Evolutionary conservation across 2,329 filamentous ascomycete genomes (phyloP).

Genomic region (Clarireedia monteithiana): DNA sequence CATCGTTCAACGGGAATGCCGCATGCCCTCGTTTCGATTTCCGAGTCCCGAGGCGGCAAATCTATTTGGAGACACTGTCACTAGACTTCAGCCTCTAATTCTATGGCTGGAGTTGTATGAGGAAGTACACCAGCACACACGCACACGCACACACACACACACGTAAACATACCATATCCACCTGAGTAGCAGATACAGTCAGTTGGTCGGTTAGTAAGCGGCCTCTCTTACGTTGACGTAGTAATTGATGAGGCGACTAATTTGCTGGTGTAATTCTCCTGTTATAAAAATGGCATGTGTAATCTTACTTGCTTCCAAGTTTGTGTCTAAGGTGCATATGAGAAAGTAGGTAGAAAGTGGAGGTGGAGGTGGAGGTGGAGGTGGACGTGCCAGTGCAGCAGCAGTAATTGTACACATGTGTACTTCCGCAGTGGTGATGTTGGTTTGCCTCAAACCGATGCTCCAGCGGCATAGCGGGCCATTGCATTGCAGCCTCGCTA

Average conservation of each 20-base stretch:
- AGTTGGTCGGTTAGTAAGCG: not conserved
- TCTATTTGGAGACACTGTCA: not conserved
- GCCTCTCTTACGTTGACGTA: not conserved
- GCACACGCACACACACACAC: no score
- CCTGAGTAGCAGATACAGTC: not conserved
- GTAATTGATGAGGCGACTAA: not conserved
- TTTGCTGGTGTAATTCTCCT: not conserved
- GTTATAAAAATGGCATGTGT: conserved; percentile 7
- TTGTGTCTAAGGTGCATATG: no score
- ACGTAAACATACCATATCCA: no score
- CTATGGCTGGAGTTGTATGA: not conserved
- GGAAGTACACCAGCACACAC: not conserved
- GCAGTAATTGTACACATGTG: no score
- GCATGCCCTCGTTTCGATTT: not conserved
- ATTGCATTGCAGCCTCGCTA: not conserved
- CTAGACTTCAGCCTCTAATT: not conserved
- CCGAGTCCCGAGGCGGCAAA: conserved; percentile 1
- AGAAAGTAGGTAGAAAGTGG: no score
- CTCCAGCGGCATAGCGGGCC: not conserved
- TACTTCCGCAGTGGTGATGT: no score
- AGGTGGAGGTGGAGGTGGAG: no score
- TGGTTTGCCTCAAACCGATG: no score
- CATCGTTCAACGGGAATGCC: not conserved
- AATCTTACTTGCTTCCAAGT: conserved; percentile 3
- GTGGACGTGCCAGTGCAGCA: no score